These are phyloP conservation scores for Colletotrichum sp. DNA, from an alignment of 2,329 filamentous ascomycete genomes.

Conservation along the genomic window DNA sequence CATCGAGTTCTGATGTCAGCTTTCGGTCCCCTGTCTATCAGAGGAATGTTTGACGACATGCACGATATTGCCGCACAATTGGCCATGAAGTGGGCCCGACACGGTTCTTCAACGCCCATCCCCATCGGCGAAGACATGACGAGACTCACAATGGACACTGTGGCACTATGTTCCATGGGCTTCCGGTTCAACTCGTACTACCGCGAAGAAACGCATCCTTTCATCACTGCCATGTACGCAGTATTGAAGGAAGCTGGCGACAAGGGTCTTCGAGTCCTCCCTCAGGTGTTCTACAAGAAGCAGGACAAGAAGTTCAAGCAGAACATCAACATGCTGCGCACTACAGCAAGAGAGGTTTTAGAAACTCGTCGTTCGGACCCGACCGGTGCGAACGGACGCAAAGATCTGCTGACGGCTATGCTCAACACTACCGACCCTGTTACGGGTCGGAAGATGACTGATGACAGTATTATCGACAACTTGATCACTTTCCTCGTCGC, in stretches of 20 bases:
- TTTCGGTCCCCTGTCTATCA: slow-evolving; percentile 72
- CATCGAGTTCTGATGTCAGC: slow-evolving; percentile 70
- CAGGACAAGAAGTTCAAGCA: slow-evolving; percentile 49
- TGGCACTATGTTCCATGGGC: slow-evolving; percentile 64
- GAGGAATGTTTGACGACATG: slow-evolving; percentile 60
- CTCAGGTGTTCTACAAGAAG: slow-evolving; percentile 50
- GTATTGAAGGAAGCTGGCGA: slow-evolving; percentile 60
- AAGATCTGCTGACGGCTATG: slow-evolving; percentile 73
- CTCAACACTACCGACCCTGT: slow-evolving; percentile 66
- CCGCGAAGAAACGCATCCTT: slow-evolving; percentile 36
- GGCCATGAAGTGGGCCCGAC: slow-evolving; percentile 59
- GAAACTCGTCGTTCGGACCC: slow-evolving; percentile 62
- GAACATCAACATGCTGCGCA: slow-evolving; percentile 57
- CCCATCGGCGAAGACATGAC: slow-evolving; percentile 65
- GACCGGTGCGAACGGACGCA: slow-evolving; percentile 44
- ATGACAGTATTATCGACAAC: slow-evolving; percentile 67
- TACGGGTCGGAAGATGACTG: slow-evolving; percentile 65
- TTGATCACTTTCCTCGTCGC: slow-evolving; percentile 73
- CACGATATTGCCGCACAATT: slow-evolving; percentile 57
- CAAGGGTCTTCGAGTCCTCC: slow-evolving; percentile 50
- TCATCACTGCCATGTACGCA: slow-evolving; percentile 63
- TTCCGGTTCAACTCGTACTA: slow-evolving; percentile 69
- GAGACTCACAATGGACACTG: slow-evolving; percentile 65
- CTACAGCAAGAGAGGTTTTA: slow-evolving; percentile 63
- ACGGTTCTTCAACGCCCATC: slow-evolving; percentile 48